Percentiles rank a stretch among this genome's conserved stretches.
Evolutionary conservation across 352 stramenopile species (phyloP).

Genomic region (Globisporangium apiculatum): DNA sequence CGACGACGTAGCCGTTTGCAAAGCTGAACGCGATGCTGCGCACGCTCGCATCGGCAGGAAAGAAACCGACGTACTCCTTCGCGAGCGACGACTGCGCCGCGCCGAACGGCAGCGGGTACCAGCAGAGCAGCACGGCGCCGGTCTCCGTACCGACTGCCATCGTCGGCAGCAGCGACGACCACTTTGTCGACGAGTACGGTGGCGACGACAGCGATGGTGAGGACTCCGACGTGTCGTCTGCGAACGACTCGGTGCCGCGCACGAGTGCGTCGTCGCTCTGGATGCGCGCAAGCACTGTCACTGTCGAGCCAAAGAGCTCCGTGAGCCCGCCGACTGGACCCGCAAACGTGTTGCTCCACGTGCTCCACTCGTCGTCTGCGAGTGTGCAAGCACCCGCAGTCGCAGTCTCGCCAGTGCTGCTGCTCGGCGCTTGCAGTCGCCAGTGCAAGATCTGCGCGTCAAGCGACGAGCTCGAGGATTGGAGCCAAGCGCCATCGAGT

Average conservation of each 20-base stretch:
- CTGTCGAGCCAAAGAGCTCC: constrained; percentile 24
- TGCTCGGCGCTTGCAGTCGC: constrained; percentile 12
- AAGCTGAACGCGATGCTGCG: constrained; percentile 40
- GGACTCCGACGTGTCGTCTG: not conserved
- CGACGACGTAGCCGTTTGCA: constrained; percentile 52
- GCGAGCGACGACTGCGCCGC: constrained; percentile 26
- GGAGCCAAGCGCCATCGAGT: constrained; percentile 44
- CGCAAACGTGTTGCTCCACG: constrained; percentile 46
- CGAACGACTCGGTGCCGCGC: not conserved
- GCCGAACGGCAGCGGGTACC: constrained; percentile 53
- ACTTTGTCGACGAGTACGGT: constrained; percentile 9
- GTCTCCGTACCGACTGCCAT: constrained; percentile 35
- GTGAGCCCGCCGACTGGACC: constrained; percentile 41
- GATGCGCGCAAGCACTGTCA: constrained; percentile 34
- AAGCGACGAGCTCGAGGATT: constrained; percentile 46
- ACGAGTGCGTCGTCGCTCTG: constrained; percentile 15
- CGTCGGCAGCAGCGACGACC: constrained; percentile 45
- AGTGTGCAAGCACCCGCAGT: constrained; percentile 14
- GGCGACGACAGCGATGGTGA: not conserved
- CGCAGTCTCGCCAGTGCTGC: not conserved
- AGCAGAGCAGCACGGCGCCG: constrained; percentile 54
- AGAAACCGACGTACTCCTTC: constrained; percentile 51
- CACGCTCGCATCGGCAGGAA: constrained; percentile 34
- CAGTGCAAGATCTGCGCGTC: constrained; percentile 68
- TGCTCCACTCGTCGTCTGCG: constrained; percentile 34